These are phyloP conservation scores for Sphagnum fallax DNA, from an alignment of 228 moss, liverwort and hornwort species.

Conservation along the genomic window DNA sequence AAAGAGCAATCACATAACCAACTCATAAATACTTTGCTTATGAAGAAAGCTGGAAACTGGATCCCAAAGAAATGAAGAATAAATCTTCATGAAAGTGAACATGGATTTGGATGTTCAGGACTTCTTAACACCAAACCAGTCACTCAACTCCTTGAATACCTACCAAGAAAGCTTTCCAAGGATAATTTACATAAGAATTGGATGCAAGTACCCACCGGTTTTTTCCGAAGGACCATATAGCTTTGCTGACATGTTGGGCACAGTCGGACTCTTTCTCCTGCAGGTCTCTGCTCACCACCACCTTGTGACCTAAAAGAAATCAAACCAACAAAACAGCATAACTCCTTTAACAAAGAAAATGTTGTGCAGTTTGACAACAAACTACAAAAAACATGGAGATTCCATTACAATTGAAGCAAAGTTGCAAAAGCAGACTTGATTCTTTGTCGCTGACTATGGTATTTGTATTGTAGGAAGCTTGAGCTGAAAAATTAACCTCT, in stretches of 20 bases:
- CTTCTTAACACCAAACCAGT: not conserved
- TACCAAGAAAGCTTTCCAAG: not conserved
- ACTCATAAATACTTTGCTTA: not conserved
- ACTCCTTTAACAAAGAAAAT: not conserved
- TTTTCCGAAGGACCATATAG: constrained; percentile 72
- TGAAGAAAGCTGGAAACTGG: not conserved
- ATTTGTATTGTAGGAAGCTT: not conserved
- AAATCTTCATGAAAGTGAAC: not conserved
- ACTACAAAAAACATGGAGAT: not conserved
- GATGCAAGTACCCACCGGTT: constrained; percentile 42
- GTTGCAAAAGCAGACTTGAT: too few species aligned
- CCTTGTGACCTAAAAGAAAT: constrained; percentile 55
- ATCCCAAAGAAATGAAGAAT: not conserved
- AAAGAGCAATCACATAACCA: too few species aligned
- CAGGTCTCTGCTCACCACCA: constrained; percentile 60
- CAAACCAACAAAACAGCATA: not conserved
- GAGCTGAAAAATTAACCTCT: constrained; percentile 40
- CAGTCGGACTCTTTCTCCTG: constrained; percentile 74
- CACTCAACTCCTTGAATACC: not conserved
- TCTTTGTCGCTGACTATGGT: too few species aligned
- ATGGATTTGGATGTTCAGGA: not conserved
- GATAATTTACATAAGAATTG: not conserved
- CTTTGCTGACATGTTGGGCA: constrained; percentile 79
- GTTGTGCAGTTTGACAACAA: not conserved
- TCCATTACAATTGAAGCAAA: not conserved